phyloP scores from a whole-genome alignment of 78 protist species.

The Speleostelium caveatum region DNA sequence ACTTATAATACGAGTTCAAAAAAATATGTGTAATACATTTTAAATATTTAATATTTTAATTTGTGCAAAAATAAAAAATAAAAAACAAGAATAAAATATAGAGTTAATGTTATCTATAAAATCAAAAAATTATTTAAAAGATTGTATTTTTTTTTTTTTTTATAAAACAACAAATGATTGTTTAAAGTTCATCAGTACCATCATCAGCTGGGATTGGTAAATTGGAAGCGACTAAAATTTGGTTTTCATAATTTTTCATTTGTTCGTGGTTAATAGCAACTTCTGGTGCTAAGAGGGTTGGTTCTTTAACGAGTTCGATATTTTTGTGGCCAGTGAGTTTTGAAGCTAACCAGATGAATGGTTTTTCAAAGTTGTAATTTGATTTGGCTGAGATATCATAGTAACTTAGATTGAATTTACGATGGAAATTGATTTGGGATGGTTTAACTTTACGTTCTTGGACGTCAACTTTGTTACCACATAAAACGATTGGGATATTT shows the following conservation, averaged over 20 bases:
- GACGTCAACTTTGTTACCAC: constrained; percentile 99
- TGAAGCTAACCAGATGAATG: constrained; percentile 98
- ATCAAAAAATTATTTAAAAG: not conserved
- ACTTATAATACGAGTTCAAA: no score
- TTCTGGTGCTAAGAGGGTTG: constrained; percentile 83
- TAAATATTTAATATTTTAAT: no score
- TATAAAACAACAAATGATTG: not conserved
- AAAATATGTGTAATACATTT: no score
- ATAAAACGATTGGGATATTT: constrained; percentile 98
- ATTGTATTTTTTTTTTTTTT: constrained; percentile 4
- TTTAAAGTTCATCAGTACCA: constrained; percentile 60
- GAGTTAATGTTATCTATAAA: not conserved
- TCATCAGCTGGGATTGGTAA: constrained; percentile 89
- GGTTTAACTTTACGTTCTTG: constrained; percentile 98
- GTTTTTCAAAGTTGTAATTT: constrained; percentile 99
- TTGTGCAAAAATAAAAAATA: not conserved
- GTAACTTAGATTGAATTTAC: constrained; percentile 98
- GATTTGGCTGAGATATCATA: constrained; percentile 99
- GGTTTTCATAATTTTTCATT: constrained; percentile 81
- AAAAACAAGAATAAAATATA: not conserved
- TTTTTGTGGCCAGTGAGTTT: constrained; percentile 90
- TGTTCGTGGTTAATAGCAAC: constrained; percentile 71
- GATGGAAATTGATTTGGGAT: constrained; percentile 98
- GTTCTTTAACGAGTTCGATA: constrained; percentile 53
- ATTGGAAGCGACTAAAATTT: constrained; percentile 82